These are phyloP conservation scores for Lodderomyces orthopsilosis DNA, from an alignment of 1,139 yeast species.

Conservation along the genomic window DNA sequence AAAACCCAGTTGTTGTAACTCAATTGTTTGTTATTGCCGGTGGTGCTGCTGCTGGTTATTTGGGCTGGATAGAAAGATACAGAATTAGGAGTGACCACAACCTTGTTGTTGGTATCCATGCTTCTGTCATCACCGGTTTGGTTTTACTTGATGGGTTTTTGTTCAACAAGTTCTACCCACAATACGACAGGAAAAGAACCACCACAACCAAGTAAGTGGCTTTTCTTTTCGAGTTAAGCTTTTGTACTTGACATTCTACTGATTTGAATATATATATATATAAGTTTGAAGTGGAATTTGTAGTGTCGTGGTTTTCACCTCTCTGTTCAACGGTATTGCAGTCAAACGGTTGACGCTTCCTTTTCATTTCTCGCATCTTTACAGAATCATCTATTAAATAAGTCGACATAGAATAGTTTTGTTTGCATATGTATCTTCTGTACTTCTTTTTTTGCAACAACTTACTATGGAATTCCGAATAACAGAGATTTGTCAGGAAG, in stretches of 20 bases:
- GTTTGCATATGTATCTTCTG: no score
- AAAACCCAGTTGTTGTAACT: conserved; percentile 61
- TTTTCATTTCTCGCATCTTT: no score
- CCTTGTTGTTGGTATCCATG: conserved; percentile 49
- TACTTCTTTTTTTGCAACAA: no score
- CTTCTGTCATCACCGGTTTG: conserved; percentile 53
- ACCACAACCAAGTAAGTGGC: not conserved
- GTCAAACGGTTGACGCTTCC: no score
- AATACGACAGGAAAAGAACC: conserved; percentile 15
- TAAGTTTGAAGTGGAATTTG: not conserved
- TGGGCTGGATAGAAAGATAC: conserved; percentile 54
- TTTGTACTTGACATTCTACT: not conserved
- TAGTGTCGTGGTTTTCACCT: not conserved
- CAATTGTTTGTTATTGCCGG: conserved; percentile 53
- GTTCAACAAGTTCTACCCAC: conserved; percentile 48
- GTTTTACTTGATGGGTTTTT: conserved; percentile 53
- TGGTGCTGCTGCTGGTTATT: conserved; percentile 48
- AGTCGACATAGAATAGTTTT: no score
- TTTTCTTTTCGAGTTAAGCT: not conserved
- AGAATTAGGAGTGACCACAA: conserved; percentile 47
- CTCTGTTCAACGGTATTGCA: no score
- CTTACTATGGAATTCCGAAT: no score
- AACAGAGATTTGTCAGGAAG: no score
- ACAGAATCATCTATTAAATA: no score
- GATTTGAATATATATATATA: not conserved